Base-by-base conservation (phyloP, 179 eudicot genomes). In the Patellifolia procumbens region DNA sequence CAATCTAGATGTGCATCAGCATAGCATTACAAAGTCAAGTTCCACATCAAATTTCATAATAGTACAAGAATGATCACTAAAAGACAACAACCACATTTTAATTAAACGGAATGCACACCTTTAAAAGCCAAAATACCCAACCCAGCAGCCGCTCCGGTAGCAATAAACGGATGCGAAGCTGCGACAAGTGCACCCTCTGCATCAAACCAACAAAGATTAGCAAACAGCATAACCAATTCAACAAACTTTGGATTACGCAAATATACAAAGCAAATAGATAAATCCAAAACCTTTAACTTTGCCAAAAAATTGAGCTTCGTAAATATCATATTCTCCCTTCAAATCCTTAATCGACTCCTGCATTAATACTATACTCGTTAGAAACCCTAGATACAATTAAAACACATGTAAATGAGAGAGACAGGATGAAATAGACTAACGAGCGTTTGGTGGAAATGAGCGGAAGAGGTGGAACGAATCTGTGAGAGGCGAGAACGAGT, bases 271-370 rank as follows among this genome's bases (percentile, higher is more conserved):
- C 9, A 46, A 7, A 73, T n/a, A 5, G 71, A 4, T 0, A 68
- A 72, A 61, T 68, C 26, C 34, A 58, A 72, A 28, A 92, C 97
- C 97, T 87, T 92, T 90, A 48, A 88, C 74, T 77, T 87, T 87
- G 70, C 82, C 91, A 72, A 90, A 79, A 69, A 74, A 85, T 59
- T 76, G 34, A 62, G 82, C 83, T 86, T 92, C 93, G n/a, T 89
- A 90, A 32, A 48, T 85, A 74, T 34, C 81, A 51, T 77, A 91
- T 16, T 84, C 93, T 55, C 86, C 83, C 83, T 88, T 93, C 49
- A 83, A 68, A 76, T 86, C 90, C 83, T 89, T 84, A 76, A 90
- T 60, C 77, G 88, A 84, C 72, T 88, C 93, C 93, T 92, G 78
- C 78, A 86, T 60, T 51, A 24, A 45, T 63, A 70, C 58, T 49